Conservation (phyloP, 2,329 filamentous ascomycete species). For the Diaporthe longicolla region DNA sequence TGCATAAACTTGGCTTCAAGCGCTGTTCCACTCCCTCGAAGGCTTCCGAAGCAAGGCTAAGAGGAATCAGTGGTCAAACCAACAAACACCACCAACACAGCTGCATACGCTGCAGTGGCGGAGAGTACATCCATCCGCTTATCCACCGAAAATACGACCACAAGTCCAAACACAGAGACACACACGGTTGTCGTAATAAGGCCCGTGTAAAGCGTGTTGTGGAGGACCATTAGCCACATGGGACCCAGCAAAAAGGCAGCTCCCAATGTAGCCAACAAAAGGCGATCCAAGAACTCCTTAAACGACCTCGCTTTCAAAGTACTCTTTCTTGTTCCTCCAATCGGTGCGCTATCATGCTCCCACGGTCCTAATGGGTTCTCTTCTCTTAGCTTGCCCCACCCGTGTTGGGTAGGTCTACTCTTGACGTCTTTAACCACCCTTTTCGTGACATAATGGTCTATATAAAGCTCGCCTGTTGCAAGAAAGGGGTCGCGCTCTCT, state of each 20-base stretch:
- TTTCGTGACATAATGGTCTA: neutral
- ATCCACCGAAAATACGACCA: neutral
- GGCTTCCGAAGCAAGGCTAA: too few species aligned
- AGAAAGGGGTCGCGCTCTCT: neutral
- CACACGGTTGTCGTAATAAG: conserved; percentile 27
- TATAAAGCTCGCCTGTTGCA: neutral
- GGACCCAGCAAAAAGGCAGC: conserved; percentile 10
- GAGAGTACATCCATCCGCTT: conserved; percentile 14
- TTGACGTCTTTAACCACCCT: neutral
- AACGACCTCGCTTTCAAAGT: neutral
- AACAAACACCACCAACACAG: conserved; percentile 33
- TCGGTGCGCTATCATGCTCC: neutral
- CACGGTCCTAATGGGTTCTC: neutral
- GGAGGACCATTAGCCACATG: conserved; percentile 32
- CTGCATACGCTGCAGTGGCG: conserved; percentile 14
- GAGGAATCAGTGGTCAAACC: conserved; percentile 4
- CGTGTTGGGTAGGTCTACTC: too few species aligned
- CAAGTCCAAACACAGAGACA: conserved; percentile 12
- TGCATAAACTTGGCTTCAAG: too few species aligned
- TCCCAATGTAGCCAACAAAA: neutral
- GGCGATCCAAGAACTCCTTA: neutral
- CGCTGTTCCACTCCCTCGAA: too few species aligned
- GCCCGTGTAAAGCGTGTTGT: conserved; percentile 17
- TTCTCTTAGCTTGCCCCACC: neutral
- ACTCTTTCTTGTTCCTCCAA: neutral